Percentiles rank a stretch among this genome's conserved stretches.
Evolutionary conservation across 495 filamentous ascomycete genomes (phyloP).

Genomic region (Astrocystis sublimbata): DNA sequence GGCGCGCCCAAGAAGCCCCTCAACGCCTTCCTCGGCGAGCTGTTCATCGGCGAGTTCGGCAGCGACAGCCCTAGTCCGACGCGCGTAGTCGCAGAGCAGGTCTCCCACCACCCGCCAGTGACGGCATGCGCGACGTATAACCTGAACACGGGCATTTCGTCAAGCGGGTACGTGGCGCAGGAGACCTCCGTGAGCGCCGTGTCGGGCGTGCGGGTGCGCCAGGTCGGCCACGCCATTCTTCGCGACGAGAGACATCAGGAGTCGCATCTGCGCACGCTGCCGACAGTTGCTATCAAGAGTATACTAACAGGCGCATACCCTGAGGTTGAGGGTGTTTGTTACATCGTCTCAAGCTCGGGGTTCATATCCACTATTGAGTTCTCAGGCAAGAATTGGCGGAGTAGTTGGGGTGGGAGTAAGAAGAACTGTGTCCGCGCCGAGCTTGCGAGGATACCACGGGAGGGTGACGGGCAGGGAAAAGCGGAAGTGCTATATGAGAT

Average conservation of each 20-base stretch:
- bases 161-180: constrained; percentile 84
- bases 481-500: constrained; percentile 32
- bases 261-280: constrained; percentile 51
- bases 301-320: constrained; percentile 47
- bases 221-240: constrained; percentile 73
- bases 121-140: constrained; percentile 83
- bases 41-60: constrained; percentile 65
- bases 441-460: neutral
- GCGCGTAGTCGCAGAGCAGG: constrained; percentile 56
- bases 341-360: constrained; percentile 38
- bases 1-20: constrained; percentile 32
- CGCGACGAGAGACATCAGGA: constrained; percentile 52
- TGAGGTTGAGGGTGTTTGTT: constrained; percentile 40
- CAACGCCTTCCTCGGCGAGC: constrained; percentile 45
- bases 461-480: neutral
- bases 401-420: constrained; percentile 15
- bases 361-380: constrained; percentile 42
- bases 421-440: constrained; percentile 23
- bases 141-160: constrained; percentile 68
- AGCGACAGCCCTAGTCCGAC: constrained; percentile 68
- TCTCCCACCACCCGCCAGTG: constrained; percentile 81
- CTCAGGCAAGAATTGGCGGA: constrained; percentile 31
- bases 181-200: constrained; percentile 71
- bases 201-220: constrained; percentile 74
- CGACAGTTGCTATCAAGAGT: constrained; percentile 46